Evolutionary conservation across 169 alveolate species (phyloP), one percentile per base, ranked within the genome.

Genomic region (Eimeria praecox): DNA sequence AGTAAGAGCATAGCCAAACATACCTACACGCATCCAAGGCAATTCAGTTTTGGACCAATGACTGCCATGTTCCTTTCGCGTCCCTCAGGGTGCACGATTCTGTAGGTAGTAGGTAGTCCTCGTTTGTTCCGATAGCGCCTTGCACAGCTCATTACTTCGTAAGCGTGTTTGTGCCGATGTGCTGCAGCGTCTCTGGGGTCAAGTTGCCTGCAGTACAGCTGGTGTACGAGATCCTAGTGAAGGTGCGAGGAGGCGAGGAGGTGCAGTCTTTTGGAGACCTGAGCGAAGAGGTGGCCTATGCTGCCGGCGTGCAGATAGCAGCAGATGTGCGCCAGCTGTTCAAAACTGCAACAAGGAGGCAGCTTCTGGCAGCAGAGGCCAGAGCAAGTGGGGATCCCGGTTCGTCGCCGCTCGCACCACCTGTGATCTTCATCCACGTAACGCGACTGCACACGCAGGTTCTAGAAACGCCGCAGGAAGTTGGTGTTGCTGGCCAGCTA

Each of bases 291-390:
- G 33, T 33, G 71, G 94, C 94, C n/a, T 88, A 88, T 54, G 94
- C 94, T 30, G 94, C 85, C 22, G 94, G 94, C 38, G 71, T 44
- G 86, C 94, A 69, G 86, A 69, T 88, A 56, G 85, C 86, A 54
- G 73, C 49, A 44, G 82, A 88, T 40, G 49, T 88, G 69, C 64
- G 94, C 46, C 66, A 66, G 33, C 52, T 69, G 64, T 27, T 88
- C 52, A 42, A 56, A 35, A 71, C 69, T 40, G 82, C 82, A 40
- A 62, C 71, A 9, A 38, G 86, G 18, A 16, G 24, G 22, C 85
- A 88, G 59, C 66, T 88, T 30, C 86, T 69, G 22, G 94, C 94
- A 42, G 44, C 85, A 44, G 86, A 42, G 64, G 94, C 94, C 22
- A 27, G 83, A 20, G 69, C 35, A 1, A 69, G 35, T 40, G 94